Conservation (phyloP, 139 green algal species). For the Closterium sp. region DNA sequence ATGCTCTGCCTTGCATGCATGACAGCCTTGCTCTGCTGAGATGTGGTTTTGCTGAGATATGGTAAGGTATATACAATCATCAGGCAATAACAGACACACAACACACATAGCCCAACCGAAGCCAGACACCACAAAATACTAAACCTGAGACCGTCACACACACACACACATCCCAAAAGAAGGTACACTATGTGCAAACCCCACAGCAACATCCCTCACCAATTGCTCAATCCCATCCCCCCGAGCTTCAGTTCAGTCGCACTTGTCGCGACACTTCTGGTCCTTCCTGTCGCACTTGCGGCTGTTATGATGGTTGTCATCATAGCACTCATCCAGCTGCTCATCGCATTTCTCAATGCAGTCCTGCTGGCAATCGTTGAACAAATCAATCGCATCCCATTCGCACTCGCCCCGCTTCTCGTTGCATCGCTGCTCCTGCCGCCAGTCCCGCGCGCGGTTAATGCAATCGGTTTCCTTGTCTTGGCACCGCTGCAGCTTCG, state of each 20-base stretch:
- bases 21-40: too few relatives aligned
- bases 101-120: too few relatives aligned
- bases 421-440: neutral
- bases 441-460: neutral
- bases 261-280: neutral
- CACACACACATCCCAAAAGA: too few relatives aligned
- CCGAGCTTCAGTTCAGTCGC: neutral
- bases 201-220: neutral
- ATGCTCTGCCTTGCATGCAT: too few relatives aligned
- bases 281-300: neutral
- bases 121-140: too few relatives aligned
- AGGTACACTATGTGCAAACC: too few relatives aligned
- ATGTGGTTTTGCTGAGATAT: too few relatives aligned
- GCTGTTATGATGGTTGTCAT: neutral
- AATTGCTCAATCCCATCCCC: neutral
- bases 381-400: neutral
- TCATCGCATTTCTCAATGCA: neutral
- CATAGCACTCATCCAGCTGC: neutral
- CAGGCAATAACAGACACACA: too few relatives aligned
- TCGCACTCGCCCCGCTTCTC: neutral
- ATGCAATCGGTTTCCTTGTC: neutral
- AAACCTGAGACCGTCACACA: too few relatives aligned
- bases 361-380: neutral
- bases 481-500: neutral
- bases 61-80: too few relatives aligned